Conservation (phyloP, 192 early-diverging fungal species). For the Coemansia sp. region DNA sequence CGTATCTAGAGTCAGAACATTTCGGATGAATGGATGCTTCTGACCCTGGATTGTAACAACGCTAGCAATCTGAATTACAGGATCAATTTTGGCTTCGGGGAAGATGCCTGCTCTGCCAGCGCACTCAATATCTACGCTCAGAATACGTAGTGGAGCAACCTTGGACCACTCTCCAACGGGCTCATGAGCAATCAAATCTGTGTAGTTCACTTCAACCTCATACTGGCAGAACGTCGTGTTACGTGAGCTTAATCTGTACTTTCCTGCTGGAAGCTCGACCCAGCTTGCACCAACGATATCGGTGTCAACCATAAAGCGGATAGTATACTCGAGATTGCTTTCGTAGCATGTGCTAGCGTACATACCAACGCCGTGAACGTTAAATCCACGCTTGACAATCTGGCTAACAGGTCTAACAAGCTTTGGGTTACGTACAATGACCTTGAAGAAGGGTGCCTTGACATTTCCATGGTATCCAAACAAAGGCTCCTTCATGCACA, state of each 20-base stretch:
- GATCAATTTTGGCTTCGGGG: conserved; percentile 86
- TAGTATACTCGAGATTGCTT: conserved; percentile 80
- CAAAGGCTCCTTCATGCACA: conserved; percentile 77
- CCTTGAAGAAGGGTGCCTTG: conserved; percentile 77
- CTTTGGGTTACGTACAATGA: conserved; percentile 64
- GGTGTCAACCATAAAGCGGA: conserved; percentile 96
- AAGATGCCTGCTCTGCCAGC: conserved; percentile 94
- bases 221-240: conserved; percentile 62
- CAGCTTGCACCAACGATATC: conserved; percentile 83
- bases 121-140: conserved; percentile 99
- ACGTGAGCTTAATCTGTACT: conserved; percentile 59
- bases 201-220: conserved; percentile 76
- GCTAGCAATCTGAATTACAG: conserved; percentile 97
- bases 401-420: conserved; percentile 30
- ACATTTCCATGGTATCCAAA: conserved; percentile 85
- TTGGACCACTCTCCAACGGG: conserved; percentile 91
- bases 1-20: conserved; percentile 88
- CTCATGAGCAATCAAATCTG: conserved; percentile 76
- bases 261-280: conserved; percentile 81
- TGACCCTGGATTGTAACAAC: conserved; percentile 91
- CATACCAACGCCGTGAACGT: conserved; percentile 56
- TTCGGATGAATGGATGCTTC: conserved; percentile 84
- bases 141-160: conserved; percentile 88
- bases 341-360: conserved; percentile 70
- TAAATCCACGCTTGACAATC: conserved; percentile 56